Evolutionary conservation across 495 filamentous ascomycete species (phyloP), one percentile per base, ranked within the genome.

Genomic region (Penicillium bialowiezense): DNA sequence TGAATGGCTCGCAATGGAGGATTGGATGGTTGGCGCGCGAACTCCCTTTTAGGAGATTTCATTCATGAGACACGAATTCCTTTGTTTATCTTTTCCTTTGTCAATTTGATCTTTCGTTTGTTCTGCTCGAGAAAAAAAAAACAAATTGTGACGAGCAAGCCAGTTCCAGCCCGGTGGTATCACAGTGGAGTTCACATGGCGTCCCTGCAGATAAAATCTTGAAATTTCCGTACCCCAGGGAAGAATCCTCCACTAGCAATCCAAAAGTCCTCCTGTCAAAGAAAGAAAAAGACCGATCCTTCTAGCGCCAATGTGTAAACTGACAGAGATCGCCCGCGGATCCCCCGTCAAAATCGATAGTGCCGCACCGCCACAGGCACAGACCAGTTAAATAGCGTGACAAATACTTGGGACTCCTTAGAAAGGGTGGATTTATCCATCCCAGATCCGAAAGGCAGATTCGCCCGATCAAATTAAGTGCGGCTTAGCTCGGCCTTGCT

Each of bases 1-100:
- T 60, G 82, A 87, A 63, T 95, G 89, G 88, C 66, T 96, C 31
- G 89, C 89, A 4, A 95, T 96, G 89, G 89, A 96, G 67, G 90
- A 96, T 65, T 96, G 91, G 90, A 95, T 95, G 90, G 73, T 95
- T 32, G 90, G 88, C 26, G 68, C 79, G 2, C 66, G 81, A 40
- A 80, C 79, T 60, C 81, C 81, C 36, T 75, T 68, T 66, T 73
- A 54, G 44, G 44, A 39, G 5, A 7, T n/a, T 7, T 31, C 19
- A 5, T 10, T 64, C 32, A 64, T 55, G 61, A 64, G 58, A 54
- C 35, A 56, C 52, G 57, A 58, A 54, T 47, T 55, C 52, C 39
- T 18, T 48, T 60, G 40, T 53, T 37, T 26, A 45, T 59, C 45
- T 49, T 41, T 55, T 58, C 52, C 41, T 47, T 40, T 46, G 34